Percentiles rank a stretch among this genome's conserved stretches.
phyloP scores from a whole-genome alignment of 2,329 filamentous ascomycete genomes.

The Ophiostoma pallidulum region DNA sequence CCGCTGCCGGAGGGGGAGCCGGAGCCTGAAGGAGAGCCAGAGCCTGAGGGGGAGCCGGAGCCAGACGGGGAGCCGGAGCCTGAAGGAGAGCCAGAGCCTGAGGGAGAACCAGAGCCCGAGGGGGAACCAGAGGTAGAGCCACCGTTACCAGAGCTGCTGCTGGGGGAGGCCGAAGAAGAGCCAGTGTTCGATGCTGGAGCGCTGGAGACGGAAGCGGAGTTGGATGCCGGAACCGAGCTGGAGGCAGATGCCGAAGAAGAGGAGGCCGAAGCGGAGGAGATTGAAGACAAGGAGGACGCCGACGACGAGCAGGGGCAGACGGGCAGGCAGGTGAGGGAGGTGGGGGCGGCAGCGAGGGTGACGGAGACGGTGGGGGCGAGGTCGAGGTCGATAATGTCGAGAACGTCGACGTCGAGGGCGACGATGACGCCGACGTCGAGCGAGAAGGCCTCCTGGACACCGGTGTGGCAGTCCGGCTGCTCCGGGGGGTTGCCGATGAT shows the following conservation, averaged over 20 bases:
- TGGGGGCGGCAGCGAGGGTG: slow-evolving; percentile 19
- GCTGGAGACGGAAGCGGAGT: not conserved
- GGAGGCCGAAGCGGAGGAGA: not conserved
- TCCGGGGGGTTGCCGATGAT: slow-evolving; percentile 14
- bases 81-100: not conserved
- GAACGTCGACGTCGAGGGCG: slow-evolving; percentile 19
- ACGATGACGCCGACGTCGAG: slow-evolving; percentile 21
- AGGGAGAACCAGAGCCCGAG: not conserved
- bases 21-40: not conserved
- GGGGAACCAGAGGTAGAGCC: not conserved
- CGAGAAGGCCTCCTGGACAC: slow-evolving; percentile 17
- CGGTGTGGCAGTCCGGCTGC: not conserved
- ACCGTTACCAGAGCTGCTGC: not conserved
- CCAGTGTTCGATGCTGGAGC: not conserved
- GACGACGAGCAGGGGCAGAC: not conserved
- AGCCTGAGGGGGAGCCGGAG: slow-evolving; percentile 4
- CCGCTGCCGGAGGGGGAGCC: slow-evolving; percentile 4
- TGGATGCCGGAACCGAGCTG: no score
- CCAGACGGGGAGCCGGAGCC: not conserved
- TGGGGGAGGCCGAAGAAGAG: slow-evolving; percentile 2
- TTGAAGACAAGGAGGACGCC: not conserved
- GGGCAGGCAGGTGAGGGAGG: slow-evolving; percentile 17
- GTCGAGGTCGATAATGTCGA: slow-evolving; percentile 17
- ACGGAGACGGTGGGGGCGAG: slow-evolving; percentile 22
- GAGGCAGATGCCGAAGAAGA: no score